A percentile compares a stretch with the other conserved stretches of the same genome.
These are phyloP conservation scores for Rhodotorula toruloides DNA, from an alignment of 768 basidiomycete species.

Conservation along the genomic window DNA sequence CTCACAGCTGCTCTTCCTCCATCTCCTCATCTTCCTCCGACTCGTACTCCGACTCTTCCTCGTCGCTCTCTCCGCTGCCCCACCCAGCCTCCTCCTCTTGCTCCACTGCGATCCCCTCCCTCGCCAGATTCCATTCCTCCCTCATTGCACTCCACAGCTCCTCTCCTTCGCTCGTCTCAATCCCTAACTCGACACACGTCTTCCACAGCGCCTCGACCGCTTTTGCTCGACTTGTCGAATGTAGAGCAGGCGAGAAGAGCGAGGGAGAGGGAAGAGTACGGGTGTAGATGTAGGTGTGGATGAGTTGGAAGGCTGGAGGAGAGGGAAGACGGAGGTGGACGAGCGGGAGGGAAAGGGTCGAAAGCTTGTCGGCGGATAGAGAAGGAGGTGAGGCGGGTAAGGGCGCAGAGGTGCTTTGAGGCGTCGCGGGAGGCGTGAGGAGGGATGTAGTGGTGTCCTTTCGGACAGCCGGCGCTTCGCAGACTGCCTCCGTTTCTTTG, in stretches of 20 bases:
- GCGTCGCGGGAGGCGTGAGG: no score
- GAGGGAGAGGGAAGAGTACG: background rate
- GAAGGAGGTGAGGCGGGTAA: background rate
- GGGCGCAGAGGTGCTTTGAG: background rate
- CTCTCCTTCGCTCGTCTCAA: background rate
- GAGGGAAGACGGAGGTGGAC: background rate
- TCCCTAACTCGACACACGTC: background rate
- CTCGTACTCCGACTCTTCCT: background rate
- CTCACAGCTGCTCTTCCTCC: background rate
- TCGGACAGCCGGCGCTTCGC: background rate
- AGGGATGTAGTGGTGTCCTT: background rate
- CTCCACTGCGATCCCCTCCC: background rate
- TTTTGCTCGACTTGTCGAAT: background rate
- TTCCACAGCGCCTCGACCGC: background rate
- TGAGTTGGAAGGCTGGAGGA: background rate
- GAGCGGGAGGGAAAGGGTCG: background rate
- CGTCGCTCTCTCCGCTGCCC: background rate
- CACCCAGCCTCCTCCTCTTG: background rate
- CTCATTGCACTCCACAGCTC: background rate
- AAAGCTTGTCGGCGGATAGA: background rate
- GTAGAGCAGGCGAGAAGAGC: background rate
- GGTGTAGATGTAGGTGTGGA: slow-evolving; percentile 14
- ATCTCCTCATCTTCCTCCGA: no score
- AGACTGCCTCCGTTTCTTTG: background rate
- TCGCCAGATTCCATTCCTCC: background rate